Base-by-base conservation (phyloP, 2,329 filamentous ascomycete species). In the Diaporthe destruens region DNA sequence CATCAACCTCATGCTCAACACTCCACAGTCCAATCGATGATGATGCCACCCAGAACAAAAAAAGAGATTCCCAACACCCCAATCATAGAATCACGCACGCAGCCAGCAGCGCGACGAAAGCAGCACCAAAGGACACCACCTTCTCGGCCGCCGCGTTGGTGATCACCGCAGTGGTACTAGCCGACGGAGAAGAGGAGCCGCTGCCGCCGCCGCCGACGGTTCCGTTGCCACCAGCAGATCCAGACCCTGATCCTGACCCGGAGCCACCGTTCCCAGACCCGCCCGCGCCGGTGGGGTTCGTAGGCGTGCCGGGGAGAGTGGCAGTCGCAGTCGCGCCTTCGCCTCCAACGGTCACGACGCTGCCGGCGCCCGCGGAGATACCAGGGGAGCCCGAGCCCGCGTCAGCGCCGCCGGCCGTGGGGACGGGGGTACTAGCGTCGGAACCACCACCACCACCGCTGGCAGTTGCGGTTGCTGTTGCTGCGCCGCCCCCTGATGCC, bases 291-390 rank as follows among this genome's bases (percentile, higher is more conserved):
- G 63, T 72, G 42, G 72, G 32, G 57, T 61, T 59, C 14, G 70
- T 65, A 9, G 59, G 47, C 25, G 63, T 70, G 0, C 32, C 68
- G 32, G 32, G 61, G n/a, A 66, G 61, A 0, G 61, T 70, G 3
- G 55, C 55, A 7, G 55, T 59, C 44, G 55, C 55, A 4, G 42
- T 49, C 14, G 20, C 49, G 9, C 65, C 68, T 23, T 42, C 44
- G 2, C 44, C 42, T 3, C 25, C 12, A 18, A 59, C 55, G 32
- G 55, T 70, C 42, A 53, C 68, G 25, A 53, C 68, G 32, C 68
- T 70, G 32, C 68, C 69, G 49, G 71, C 61, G 11, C 72, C 72
- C 32, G 36, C 71, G 51, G 72, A 67, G n/a, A 74, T 65, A 51
- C 68, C 74, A 59, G 74, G 68, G 20, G 68, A 70, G 3, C 68